phyloP scores from a whole-genome alignment of 768 basidiomycete genomes.

The Pleurotus djamor region DNA sequence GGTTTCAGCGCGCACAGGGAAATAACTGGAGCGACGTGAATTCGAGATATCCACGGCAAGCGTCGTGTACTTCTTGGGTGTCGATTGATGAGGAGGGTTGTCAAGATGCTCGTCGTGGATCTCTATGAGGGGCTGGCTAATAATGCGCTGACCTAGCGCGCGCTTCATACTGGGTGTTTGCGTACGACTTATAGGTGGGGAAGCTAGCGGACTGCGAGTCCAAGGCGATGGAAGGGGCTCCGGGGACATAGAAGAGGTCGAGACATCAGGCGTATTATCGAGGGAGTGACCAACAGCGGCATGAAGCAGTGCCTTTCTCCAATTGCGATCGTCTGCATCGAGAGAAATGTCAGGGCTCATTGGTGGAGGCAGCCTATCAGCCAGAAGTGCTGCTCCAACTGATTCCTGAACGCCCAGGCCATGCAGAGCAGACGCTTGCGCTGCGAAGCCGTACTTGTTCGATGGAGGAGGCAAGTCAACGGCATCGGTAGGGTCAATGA shows the following conservation, averaged over 20 bases:
- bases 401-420: slow-evolving; percentile 76
- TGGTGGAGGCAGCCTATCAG: slow-evolving; percentile 69
- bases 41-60: slow-evolving; percentile 9
- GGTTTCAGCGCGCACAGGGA: slow-evolving; percentile 61
- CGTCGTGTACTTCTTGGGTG: slow-evolving; percentile 15
- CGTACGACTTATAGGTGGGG: slow-evolving; percentile 11
- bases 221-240: slow-evolving; percentile 34
- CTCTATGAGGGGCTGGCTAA: slow-evolving; percentile 29
- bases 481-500: slow-evolving; percentile 82
- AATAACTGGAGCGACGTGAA: slow-evolving; percentile 38
- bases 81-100: slow-evolving; percentile 14
- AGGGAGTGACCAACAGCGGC: slow-evolving; percentile 80
- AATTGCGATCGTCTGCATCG: slow-evolving; percentile 56
- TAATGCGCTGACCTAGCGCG: slow-evolving; percentile 42
- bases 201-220: slow-evolving; percentile 7
- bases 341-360: slow-evolving; percentile 56
- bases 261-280: slow-evolving; percentile 46
- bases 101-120: slow-evolving; percentile 7
- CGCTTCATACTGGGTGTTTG: slow-evolving; percentile 23
- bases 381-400: slow-evolving; percentile 71
- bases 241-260: slow-evolving; percentile 42
- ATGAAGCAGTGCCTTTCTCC: slow-evolving; percentile 74
- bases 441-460: slow-evolving; percentile 66
- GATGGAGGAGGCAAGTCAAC: slow-evolving; percentile 78
- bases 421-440: slow-evolving; percentile 72